Conservation (phyloP, 441 rosid genomes). For the Populus hybrid region DNA sequence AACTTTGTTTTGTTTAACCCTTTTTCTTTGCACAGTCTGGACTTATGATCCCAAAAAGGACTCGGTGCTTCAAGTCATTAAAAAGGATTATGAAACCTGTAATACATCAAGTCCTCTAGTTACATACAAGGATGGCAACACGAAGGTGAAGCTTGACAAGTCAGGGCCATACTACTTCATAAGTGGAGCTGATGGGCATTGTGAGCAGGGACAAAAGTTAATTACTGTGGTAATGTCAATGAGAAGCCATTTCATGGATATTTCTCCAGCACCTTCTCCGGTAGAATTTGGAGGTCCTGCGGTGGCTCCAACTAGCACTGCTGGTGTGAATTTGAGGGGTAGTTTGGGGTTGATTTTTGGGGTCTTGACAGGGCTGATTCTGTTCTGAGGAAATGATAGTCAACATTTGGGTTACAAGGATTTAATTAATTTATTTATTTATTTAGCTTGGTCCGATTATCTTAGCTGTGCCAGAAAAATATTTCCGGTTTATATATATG, state of each 20-base stretch:
- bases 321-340: background rate
- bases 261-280: background rate
- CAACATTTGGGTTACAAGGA: too few relatives aligned
- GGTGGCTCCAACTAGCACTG: background rate
- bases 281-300: background rate
- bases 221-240: slow-evolving; percentile 28
- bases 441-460: background rate
- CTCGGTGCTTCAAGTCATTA: slow-evolving; percentile 52
- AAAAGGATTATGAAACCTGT: slow-evolving; percentile 40
- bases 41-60: slow-evolving; percentile 43
- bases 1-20: background rate
- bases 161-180: slow-evolving; percentile 55
- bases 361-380: background rate
- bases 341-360: background rate
- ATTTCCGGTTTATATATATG: too few relatives aligned
- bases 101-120: slow-evolving; percentile 34
- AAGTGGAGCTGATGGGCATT: slow-evolving; percentile 49
- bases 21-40: slow-evolving; percentile 28
- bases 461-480: background rate
- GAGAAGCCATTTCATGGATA: background rate
- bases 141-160: slow-evolving; percentile 35
- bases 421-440: too few relatives aligned
- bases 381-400: background rate
- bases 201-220: slow-evolving; percentile 50
- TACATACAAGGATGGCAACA: slow-evolving; percentile 37